Evolutionary conservation across 805 yeast genomes (phyloP), one percentile per base, ranked within the genome.

Genomic region (Cyberlindnera samutprakarnensis): DNA sequence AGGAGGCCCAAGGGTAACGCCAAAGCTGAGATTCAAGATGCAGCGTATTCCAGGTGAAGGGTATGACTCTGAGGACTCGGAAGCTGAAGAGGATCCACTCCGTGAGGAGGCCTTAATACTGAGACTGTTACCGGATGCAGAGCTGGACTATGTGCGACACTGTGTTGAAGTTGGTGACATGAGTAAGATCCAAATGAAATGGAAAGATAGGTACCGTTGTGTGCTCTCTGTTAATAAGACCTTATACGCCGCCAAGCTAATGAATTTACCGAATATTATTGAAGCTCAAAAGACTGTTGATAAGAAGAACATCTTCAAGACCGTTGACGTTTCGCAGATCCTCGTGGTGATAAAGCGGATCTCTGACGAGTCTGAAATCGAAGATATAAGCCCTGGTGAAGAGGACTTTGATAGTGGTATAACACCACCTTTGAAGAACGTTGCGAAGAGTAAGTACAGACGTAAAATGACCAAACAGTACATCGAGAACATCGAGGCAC

Each of bases 41-140:
- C 66, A 68, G 4, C 64, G 95, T 45, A 67, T 79, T 4, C 92
- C 94, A 0, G 95, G 95, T 5, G 96, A 90, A 46, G 97, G 97
- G 1, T 90, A 90, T 56, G 98, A 90, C 51, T 81, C 95, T 3
- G 97, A 90, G 48, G 96, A 94, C 14, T 94, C 96, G 1, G 97
- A 90, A 43, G 64, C 85, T 17, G 98, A 92, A 53, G 96, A 87
- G 38, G 96, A 92, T 50, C 97, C 98, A 2, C 60, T 86, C 39
- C 63, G 86, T 7, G 97, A 92, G 50, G 94, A 85, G 43, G 95
- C 92, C 1, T 66, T 92, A 2, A 66, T 87, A 1, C 54, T 92
- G 26, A 66, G 98, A 33, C 76, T 90, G 60, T 42, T 78, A n/a
- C 66, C 68, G 2, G 85, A 78, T 37, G 64, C 70, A 8, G 79